Evolutionary conservation across 2,329 filamentous ascomycete species (phyloP), one percentile per base, ranked within the genome.

Genomic region (Clonostachys byssicola): DNA sequence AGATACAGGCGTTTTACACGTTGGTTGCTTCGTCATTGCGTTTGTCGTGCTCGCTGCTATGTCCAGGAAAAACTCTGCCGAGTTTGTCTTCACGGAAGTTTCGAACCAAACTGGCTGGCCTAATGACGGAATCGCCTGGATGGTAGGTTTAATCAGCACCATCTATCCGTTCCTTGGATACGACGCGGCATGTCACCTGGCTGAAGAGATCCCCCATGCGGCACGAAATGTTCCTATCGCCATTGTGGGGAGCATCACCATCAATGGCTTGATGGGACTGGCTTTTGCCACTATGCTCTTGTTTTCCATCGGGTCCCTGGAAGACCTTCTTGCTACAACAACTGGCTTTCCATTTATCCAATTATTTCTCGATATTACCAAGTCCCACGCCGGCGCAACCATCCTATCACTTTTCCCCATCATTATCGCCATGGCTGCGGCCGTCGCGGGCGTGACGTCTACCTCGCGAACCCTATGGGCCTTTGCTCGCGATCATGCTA

Each of bases 331-430:
- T 3, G 44, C 58, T 1, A 70, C 69, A 0, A 60, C 63, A 0
- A 72, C 66, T 0, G 72, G 71, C 0, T 71, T 70, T 12, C 68
- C 68, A 0, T 70, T 70, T 42, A 70, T 73, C 54, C 66, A 72
- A 34, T 63, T 71, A 10, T 70, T 62, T 42, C 49, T 60, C 14
- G 58, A 66, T 8, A 57, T 49, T 0, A 66, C 64, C 0, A 46
- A 54, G 7, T 62, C 59, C 2, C 47, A n/a, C 0, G 57, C 52
- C 0, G 62, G 51, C 5, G 52, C 62, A 2, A 61, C 56, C 1
- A 40, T 63, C 35, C 54, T 68, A 48, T 60, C 64, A 0, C 34
- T 64, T 2, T n/a, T 63, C 20, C 43, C 60, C 3, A 52, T 55
- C 1, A 39, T 56, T 10, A 58, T 61, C 14, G 64, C 63, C 9